Base-by-base conservation (phyloP, 2,329 filamentous ascomycete genomes). In the Ophiostoma ips region DNA sequence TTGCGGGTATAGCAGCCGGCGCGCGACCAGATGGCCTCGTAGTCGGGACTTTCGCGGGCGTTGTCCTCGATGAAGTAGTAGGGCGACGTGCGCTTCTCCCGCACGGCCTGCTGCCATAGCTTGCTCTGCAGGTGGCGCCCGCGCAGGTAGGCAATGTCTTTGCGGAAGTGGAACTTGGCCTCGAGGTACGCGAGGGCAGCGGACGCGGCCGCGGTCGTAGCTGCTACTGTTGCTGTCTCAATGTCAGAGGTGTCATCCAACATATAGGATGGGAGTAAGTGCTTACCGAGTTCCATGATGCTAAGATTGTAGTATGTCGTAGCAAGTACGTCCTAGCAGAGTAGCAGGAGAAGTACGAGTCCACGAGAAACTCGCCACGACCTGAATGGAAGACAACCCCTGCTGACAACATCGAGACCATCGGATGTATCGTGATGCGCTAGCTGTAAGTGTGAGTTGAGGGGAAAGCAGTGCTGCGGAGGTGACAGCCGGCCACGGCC, bases 11-110 rank as follows among this genome's bases (percentile, higher is more conserved):
- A 81, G 56, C 68, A 71, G 19, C 74, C 72, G 41, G 68, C 68
- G 11, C 79, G 75, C 36, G 79, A 82, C 84, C 84, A 87, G 57
- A 88, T 72, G 56, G 76, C 78, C 52, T 75, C 69, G 41, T 71
- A 69, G 50, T 75, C 66, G 1, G 72, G 74, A 30, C 73, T 68
- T 18, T 66, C 63, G 40, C 70, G 66, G 13, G 72, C 79, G 8
- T 73, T 65, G 12, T 71, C 66, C 59, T 81, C 76, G 59, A 87
- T 79, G 50, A 75, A 64, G 62, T 84, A 84, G 72, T 81, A 87
- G 1, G 77, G 67, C 19, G 77, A 84, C 8, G 71, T 57, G 19
- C 73, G 69, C 12, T 76, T 74, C 40, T 72, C 66, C 49, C 69
- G 65, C 19, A 68, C 75, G 35, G 71, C 72, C 62, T 69, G 67